Conservation (phyloP, 331 rosid species). For the Cucumis variabilis region DNA sequence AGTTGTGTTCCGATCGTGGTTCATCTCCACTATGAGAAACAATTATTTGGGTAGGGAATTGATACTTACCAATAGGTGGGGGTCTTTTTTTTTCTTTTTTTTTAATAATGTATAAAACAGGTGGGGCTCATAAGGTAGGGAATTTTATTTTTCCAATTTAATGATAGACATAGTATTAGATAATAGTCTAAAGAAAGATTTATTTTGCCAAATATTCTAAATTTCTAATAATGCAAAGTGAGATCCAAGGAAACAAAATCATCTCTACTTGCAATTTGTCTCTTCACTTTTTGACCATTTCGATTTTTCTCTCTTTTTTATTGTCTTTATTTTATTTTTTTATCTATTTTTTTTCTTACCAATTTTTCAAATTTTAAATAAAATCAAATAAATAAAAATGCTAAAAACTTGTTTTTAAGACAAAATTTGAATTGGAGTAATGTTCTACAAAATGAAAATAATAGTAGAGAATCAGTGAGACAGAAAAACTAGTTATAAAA, state of each 20-base stretch:
- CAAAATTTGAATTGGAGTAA: too few relatives aligned
- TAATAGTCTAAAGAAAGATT: not conserved
- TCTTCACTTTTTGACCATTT: slow-evolving; percentile 23
- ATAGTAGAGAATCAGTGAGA: not conserved
- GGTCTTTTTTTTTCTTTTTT: too few relatives aligned
- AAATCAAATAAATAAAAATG: too few relatives aligned
- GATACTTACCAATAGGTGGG: too few relatives aligned
- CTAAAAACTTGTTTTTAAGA: too few relatives aligned
- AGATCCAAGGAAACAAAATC: slow-evolving; percentile 68
- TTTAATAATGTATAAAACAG: not conserved
- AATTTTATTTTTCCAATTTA: not conserved
- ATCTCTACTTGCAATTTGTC: slow-evolving; percentile 43
- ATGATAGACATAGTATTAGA: not conserved
- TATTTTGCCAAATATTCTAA: slow-evolving; percentile 28
- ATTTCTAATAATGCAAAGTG: slow-evolving; percentile 30
- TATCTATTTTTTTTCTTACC: not conserved
- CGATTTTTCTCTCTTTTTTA: not conserved
- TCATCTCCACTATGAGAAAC: too few relatives aligned
- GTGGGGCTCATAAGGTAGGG: not conserved
- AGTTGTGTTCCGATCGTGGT: too few relatives aligned
- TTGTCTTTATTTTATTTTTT: not conserved
- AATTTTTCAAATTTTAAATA: too few relatives aligned
- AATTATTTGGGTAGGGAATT: too few relatives aligned
- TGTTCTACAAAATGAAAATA: not conserved
- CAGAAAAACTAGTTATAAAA: not conserved